Evolutionary conservation across 805 yeast genomes (phyloP).

Genomic region (Maudiozyma pseudohumilis): DNA sequence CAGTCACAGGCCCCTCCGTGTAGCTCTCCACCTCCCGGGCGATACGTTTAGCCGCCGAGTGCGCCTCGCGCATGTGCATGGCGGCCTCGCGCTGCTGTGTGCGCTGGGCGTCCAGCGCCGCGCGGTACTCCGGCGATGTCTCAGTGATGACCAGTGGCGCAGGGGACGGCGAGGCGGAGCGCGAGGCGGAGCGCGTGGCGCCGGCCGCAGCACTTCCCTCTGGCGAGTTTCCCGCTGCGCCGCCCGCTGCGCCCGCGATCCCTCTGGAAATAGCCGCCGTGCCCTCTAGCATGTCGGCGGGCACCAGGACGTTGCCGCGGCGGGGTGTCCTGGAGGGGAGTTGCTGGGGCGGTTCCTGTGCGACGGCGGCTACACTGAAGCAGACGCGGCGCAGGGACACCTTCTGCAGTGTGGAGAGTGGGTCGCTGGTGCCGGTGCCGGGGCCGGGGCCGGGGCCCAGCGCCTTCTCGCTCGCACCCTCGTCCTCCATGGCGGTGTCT

Average conservation of each 20-base stretch:
- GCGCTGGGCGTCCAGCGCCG: conserved; percentile 51
- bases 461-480: too few relatives aligned
- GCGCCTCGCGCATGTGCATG: conserved; percentile 69
- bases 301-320: conserved; percentile 63
- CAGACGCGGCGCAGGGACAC: conserved; percentile 51
- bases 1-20: conserved; percentile 16
- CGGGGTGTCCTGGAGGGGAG: conserved; percentile 79
- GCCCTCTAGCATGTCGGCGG: conserved; percentile 52
- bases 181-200: not conserved
- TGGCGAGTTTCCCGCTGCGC: conserved; percentile 11
- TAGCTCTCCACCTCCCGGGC: conserved; percentile 52
- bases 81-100: conserved; percentile 49
- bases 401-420: conserved; percentile 9
- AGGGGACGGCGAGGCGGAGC: not conserved
- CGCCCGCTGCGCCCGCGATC: conserved; percentile 38
- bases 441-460: not conserved
- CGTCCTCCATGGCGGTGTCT: too few relatives aligned
- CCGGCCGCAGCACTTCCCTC: conserved; percentile 11
- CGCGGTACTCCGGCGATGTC: conserved; percentile 35
- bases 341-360: conserved; percentile 84
- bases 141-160: not conserved
- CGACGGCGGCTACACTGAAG: conserved; percentile 65
- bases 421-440: not conserved
- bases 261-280: conserved; percentile 62
- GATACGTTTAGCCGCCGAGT: conserved; percentile 56